Conservation (phyloP, 78 protist species). For the Dictyostelium discoideum region DNA sequence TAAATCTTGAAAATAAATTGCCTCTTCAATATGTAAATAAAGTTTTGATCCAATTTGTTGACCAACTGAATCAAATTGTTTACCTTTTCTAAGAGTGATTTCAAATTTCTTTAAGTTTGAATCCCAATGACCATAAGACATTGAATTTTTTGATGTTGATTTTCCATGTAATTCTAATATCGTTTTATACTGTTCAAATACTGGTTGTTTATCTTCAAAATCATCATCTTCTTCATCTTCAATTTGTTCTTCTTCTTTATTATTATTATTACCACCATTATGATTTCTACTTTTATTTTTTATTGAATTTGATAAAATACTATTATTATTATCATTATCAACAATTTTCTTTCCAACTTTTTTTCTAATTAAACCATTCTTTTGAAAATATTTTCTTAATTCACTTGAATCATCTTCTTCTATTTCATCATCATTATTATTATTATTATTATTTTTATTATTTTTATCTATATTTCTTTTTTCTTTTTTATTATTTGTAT, state of each 20-base stretch:
- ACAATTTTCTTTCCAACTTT: not conserved
- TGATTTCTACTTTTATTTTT: not conserved
- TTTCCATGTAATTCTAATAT: not conserved
- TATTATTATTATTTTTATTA: not conserved
- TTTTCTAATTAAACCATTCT: not conserved
- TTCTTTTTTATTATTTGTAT: not conserved
- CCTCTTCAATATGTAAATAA: constrained; percentile 41
- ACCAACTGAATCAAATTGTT: constrained; percentile 22
- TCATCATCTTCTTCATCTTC: not conserved
- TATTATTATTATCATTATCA: not conserved
- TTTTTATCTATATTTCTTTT: not conserved
- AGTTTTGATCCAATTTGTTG: constrained; percentile 19
- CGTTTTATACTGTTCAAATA: constrained; percentile 30
- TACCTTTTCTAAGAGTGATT: constrained; percentile 29
- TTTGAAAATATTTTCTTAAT: constrained; percentile 22
- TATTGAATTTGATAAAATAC: not conserved
- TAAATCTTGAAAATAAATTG: constrained; percentile 9
- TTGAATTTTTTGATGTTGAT: constrained; percentile 10
- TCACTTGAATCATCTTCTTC: constrained; percentile 29
- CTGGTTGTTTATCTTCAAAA: not conserved
- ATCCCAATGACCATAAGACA: constrained; percentile 29
- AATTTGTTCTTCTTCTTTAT: not conserved
- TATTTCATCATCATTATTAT: not conserved
- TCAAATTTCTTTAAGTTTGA: not conserved
- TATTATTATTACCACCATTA: not conserved